phyloP scores from a whole-genome alignment of 805 yeast genomes.

The Candida dajiaensis region DNA sequence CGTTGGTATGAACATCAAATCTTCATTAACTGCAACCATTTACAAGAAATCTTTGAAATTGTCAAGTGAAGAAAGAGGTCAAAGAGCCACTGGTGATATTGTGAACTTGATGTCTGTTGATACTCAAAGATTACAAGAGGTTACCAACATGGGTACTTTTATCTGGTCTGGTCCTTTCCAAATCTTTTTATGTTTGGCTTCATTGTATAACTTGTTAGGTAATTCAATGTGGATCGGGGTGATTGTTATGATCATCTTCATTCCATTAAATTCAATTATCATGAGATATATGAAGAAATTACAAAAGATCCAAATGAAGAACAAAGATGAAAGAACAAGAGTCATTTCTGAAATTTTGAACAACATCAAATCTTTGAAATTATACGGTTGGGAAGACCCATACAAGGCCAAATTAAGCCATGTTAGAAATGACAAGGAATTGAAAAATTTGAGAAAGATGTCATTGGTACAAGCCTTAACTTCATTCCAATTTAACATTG shows the following conservation, averaged over 20 bases:
- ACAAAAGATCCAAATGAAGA: constrained; percentile 82
- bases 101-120: constrained; percentile 95
- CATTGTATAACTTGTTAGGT: constrained; percentile 70
- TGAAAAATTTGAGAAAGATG: constrained; percentile 67
- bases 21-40: constrained; percentile 60
- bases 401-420: constrained; percentile 64
- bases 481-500: constrained; percentile 72
- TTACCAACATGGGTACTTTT: constrained; percentile 70
- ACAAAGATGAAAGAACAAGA: constrained; percentile 89
- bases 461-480: constrained; percentile 68
- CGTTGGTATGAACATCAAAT: constrained; percentile 69
- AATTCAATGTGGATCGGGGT: constrained; percentile 97
- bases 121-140: constrained; percentile 80
- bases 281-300: constrained; percentile 62
- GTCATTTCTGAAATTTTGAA: constrained; percentile 82
- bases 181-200: constrained; percentile 64
- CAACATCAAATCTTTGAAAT: constrained; percentile 85
- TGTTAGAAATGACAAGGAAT: constrained; percentile 86
- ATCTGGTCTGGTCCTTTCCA: constrained; percentile 95
- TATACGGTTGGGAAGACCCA: constrained; percentile 95
- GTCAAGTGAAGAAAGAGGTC: constrained; percentile 65
- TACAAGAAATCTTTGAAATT: constrained; percentile 63
- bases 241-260: constrained; percentile 63
- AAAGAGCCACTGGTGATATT: constrained; percentile 83
- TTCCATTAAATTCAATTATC: constrained; percentile 71